These are phyloP conservation scores for Clathrus columnatus DNA, from an alignment of 768 basidiomycete species.

Conservation along the genomic window DNA sequence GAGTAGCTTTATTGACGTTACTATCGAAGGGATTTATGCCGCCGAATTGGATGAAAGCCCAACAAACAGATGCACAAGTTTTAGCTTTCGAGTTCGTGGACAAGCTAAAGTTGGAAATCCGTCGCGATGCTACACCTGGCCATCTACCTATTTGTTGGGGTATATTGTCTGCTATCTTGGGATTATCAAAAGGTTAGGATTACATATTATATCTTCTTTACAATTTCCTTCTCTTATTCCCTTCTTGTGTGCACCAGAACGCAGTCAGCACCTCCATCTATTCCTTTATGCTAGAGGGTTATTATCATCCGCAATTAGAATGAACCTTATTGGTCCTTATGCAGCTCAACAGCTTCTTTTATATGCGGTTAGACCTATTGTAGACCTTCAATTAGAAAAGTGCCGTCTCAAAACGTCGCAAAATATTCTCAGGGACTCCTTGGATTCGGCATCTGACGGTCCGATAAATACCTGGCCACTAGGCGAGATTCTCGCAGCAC, in stretches of 20 bases:
- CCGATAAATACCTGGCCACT: slow-evolving; percentile 94
- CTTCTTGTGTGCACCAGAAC: slow-evolving; percentile 42
- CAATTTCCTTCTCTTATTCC: neutral
- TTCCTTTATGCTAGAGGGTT: slow-evolving; percentile 89
- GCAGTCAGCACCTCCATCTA: slow-evolving; percentile 78
- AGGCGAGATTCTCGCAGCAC: slow-evolving; percentile 80
- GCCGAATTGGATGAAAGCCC: slow-evolving; percentile 28
- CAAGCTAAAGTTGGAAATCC: slow-evolving; percentile 55
- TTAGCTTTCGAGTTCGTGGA: slow-evolving; percentile 41
- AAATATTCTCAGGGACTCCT: slow-evolving; percentile 10
- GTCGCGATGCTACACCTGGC: slow-evolving; percentile 58
- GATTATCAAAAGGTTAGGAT: slow-evolving; percentile 56
- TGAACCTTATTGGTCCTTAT: slow-evolving; percentile 92
- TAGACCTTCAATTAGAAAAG: slow-evolving; percentile 42
- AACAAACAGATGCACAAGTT: slow-evolving; percentile 17
- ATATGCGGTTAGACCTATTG: slow-evolving; percentile 58
- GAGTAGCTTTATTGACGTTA: slow-evolving; percentile 83
- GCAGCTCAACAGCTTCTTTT: slow-evolving; percentile 81
- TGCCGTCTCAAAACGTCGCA: slow-evolving; percentile 20
- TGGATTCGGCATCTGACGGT: slow-evolving; percentile 29
- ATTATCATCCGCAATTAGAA: slow-evolving; percentile 83
- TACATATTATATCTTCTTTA: neutral
- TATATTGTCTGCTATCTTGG: slow-evolving; percentile 68
- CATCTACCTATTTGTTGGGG: slow-evolving; percentile 94
- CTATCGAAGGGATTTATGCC: slow-evolving; percentile 73